Conservation (phyloP, 805 yeast species). For the Wickerhamiella galacta region DNA sequence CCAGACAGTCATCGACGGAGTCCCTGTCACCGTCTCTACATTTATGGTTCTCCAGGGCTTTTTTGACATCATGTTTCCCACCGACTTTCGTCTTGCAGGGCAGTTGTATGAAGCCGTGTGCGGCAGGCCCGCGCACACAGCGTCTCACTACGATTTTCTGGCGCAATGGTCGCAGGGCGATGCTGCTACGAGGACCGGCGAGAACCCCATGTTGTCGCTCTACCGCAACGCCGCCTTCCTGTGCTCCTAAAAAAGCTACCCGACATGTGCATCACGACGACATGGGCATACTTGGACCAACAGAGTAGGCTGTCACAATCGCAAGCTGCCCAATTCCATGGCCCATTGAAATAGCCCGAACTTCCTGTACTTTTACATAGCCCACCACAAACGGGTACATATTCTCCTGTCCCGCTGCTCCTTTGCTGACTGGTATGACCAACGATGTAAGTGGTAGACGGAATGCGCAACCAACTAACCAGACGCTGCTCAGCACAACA, state of each 20-base stretch:
- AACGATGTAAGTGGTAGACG: too few relatives aligned
- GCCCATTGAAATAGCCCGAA: too few relatives aligned
- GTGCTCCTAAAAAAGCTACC: too few relatives aligned
- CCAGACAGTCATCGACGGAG: constrained; percentile 52
- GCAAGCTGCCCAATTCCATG: too few relatives aligned
- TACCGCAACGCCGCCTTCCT: constrained; percentile 57
- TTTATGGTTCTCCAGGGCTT: constrained; percentile 76
- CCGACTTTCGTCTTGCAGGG: constrained; percentile 48
- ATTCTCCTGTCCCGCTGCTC: too few relatives aligned
- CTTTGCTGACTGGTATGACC: too few relatives aligned
- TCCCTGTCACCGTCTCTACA: constrained; percentile 52
- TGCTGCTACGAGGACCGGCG: constrained; percentile 61
- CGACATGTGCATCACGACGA: too few relatives aligned
- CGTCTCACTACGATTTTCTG: constrained; percentile 48
- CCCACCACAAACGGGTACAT: too few relatives aligned
- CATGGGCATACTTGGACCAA: too few relatives aligned
- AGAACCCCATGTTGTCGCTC: constrained; percentile 67
- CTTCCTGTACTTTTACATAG: too few relatives aligned
- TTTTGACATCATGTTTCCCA: constrained; percentile 76
- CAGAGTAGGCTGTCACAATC: too few relatives aligned
- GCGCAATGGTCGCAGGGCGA: constrained; percentile 52
- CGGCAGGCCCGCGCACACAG: constrained; percentile 38
- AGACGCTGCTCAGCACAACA: constrained; percentile 19
- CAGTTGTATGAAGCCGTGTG: constrained; percentile 47
- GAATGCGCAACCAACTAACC: too few relatives aligned